Base-by-base conservation (phyloP, 2,329 filamentous ascomycete genomes). In the Exophiala oligosperma region DNA sequence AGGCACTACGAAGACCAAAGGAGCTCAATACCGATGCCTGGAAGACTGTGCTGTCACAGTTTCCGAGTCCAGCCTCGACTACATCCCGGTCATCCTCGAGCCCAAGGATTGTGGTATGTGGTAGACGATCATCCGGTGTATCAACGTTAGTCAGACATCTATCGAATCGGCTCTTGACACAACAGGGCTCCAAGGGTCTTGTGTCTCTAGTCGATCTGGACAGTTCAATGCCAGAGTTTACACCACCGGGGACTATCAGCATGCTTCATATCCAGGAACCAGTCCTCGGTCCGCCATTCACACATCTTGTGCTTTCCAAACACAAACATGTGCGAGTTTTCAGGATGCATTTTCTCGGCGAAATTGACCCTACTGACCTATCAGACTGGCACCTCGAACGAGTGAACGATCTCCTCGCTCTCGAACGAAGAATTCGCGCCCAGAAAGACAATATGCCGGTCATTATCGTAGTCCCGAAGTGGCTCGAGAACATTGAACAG, bases 111-210 rank as follows among this genome's bases (percentile, higher is more conserved):
- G 68, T 86, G 50, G 70, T 84, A 5, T 79, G 81, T 54, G 84
- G 84, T 4, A 75, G 79, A 6, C 81, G 84, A 61, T 77, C 75
- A 0, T 79, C 82, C 24, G 84, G 84, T 24, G 85, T 86, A 67
- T 86, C 84, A 7, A 85, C 82, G 0, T 83, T 86, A 28, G 77
- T 78, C 56, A 79, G 80, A 50, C 75, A 82, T 56, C 70, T 86
- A 4, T 66, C 79, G 17, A 87, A 87, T 64, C 77, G 81, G 56
- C 73, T 84, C 29, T 73, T 84, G 17, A 69, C 71, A 2, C 75
- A 70, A 56, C 60, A 49, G 32, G n/a, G n/a, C 11, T 38, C 63
- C 26, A 71, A 75, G 54, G 75, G 76, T 3, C 77, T 81, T 24
- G 79, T 78, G 2, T 9, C 6, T 53, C 82, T 82, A 60, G 72